Conservation (phyloP, 2,329 filamentous ascomycete genomes). For the Monilinia vaccinii-corymbosi region DNA sequence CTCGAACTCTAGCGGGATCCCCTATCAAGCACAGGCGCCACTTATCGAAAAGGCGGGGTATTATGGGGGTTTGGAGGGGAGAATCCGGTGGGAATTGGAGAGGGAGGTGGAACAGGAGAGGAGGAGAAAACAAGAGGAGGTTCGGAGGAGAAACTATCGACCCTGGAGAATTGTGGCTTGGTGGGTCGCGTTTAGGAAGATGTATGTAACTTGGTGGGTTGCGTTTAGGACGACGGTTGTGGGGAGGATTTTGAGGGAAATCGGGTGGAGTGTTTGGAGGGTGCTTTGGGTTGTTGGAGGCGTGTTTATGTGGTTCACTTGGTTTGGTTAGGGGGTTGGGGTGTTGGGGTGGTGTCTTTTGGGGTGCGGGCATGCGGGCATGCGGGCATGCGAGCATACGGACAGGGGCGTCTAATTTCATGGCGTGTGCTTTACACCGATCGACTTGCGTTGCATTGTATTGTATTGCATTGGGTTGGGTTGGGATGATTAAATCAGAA, state of each 20-base stretch:
- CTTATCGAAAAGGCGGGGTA: constrained; percentile 13
- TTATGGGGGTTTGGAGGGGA: constrained; percentile 1
- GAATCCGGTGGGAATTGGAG: constrained; percentile 11
- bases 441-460: not conserved
- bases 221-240: constrained; percentile 32
- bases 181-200: not conserved
- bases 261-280: constrained; percentile 51
- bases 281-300: constrained; percentile 41
- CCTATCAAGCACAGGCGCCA: constrained; percentile 6
- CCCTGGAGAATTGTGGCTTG: not conserved
- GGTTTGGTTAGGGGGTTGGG: constrained; percentile 4
- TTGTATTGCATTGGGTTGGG: not conserved
- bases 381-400: not conserved
- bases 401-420: not conserved
- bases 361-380: not conserved
- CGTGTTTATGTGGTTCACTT: constrained; percentile 15
- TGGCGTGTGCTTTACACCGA: not conserved
- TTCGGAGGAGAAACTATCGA: not conserved
- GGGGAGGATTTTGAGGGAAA: constrained; percentile 46
- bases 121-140: constrained; percentile 1
- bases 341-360: not conserved
- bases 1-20: not conserved
- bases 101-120: not conserved
- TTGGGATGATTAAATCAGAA: too few relatives aligned
- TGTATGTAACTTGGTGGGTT: not conserved